Percentiles rank a stretch among this genome's conserved stretches.
phyloP scores from a whole-genome alignment of 2,329 filamentous ascomycete species.

The Myriosclerotinia curreyana region DNA sequence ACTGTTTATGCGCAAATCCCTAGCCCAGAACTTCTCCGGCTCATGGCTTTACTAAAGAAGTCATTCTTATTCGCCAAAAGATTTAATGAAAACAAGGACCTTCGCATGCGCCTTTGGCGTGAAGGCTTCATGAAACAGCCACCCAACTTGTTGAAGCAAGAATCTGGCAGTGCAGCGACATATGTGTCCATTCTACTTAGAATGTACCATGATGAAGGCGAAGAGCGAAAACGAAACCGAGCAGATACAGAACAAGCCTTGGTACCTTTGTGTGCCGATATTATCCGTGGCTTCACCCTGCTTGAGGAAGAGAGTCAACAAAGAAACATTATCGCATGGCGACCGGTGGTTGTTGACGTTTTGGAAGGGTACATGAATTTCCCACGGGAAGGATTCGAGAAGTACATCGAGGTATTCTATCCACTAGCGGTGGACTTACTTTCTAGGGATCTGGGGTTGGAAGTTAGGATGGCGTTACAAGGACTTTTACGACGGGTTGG shows the following conservation, averaged over 20 bases:
- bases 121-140: slow-evolving; percentile 99
- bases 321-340: slow-evolving; percentile 94
- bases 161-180: slow-evolving; percentile 86
- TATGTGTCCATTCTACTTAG: slow-evolving; percentile 95
- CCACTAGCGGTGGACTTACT: slow-evolving; percentile 81
- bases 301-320: slow-evolving; percentile 97
- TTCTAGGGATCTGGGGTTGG: slow-evolving; percentile 73
- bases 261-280: slow-evolving; percentile 92
- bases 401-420: slow-evolving; percentile 80
- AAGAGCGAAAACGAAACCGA: slow-evolving; percentile 75
- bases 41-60: slow-evolving; percentile 94
- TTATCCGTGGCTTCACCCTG: slow-evolving; percentile 77
- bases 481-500: slow-evolving; percentile 77
- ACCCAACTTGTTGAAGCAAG: slow-evolving; percentile 95
- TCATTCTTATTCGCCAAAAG: slow-evolving; percentile 94
- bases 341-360: slow-evolving; percentile 94
- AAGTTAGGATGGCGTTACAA: slow-evolving; percentile 76
- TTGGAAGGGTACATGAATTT: slow-evolving; percentile 89
- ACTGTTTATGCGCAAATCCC: slow-evolving; percentile 92
- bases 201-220: slow-evolving; percentile 90
- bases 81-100: slow-evolving; percentile 96
- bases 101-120: slow-evolving; percentile 89
- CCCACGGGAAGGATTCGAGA: slow-evolving; percentile 72
- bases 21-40: slow-evolving; percentile 78
- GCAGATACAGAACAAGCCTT: slow-evolving; percentile 85